These are phyloP conservation scores for Penicillium macrosclerotiorum DNA, from an alignment of 495 filamentous ascomycete genomes.

Conservation along the genomic window DNA sequence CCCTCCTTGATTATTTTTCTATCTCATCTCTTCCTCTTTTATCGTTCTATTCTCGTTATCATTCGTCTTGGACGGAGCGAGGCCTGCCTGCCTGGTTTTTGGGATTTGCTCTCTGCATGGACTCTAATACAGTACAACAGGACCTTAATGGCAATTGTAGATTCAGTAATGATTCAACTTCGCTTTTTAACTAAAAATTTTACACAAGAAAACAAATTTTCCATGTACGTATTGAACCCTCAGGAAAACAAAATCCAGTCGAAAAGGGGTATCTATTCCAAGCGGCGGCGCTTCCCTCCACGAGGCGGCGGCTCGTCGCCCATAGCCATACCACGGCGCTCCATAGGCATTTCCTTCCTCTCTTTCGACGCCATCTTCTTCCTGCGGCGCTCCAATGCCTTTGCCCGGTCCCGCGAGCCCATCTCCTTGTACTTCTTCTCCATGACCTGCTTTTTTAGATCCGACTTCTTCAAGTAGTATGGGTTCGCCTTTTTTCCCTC, in stretches of 20 bases:
- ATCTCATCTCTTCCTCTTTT: neutral
- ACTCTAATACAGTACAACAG: no score
- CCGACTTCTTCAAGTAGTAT: conserved; percentile 86
- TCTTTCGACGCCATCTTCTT: conserved; percentile 83
- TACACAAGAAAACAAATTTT: no score
- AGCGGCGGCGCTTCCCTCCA: conserved; percentile 33
- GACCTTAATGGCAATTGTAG: no score
- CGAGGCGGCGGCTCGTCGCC: conserved; percentile 12
- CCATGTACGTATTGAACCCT: neutral
- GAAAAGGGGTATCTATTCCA: conserved; percentile 21
- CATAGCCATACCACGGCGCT: conserved; percentile 49
- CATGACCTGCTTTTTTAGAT: conserved; percentile 81
- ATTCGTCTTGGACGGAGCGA: no score
- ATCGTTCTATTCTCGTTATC: no score
- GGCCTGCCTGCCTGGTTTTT: no score
- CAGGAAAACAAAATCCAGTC: neutral
- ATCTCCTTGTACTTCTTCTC: conserved; percentile 75
- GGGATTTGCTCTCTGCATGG: no score
- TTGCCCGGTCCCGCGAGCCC: conserved; percentile 77
- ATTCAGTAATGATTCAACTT: no score
- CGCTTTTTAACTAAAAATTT: no score
- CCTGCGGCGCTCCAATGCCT: conserved; percentile 73
- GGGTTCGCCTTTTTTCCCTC: conserved; percentile 90
- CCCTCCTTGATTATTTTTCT: neutral
- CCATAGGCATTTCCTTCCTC: conserved; percentile 72